Base-by-base conservation (phyloP, 257 asterid species). In the Apocynum venetum region DNA sequence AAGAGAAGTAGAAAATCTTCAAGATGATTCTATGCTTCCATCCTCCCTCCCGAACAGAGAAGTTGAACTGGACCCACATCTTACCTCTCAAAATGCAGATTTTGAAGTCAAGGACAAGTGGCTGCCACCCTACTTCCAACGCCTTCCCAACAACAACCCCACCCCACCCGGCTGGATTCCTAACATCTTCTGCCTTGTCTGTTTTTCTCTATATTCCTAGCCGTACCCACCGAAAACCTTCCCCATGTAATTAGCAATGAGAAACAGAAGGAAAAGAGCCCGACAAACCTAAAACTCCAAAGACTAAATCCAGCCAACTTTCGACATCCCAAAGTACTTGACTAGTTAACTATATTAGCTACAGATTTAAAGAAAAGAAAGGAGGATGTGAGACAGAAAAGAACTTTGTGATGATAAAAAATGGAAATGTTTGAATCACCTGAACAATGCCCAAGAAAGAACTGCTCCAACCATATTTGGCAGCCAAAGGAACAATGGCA, bases 401-500 rank as follows among this genome's bases (percentile, higher is more conserved):
- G 9, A 36, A 38, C 8, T 13, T 17, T 35, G 2, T 2, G 8
- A 43, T 20, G 31, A 67, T 14, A 15, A 40, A 41, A 36, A 59
- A 7, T 14, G 74, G 38, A 13, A 69, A 17, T 8, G 31, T 6
- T 13, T 8, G 35, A 57, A n/a, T 43, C 75, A 95, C 98, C 98
- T 92, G 98, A 46, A 95, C 97, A 77, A 95, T 88, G 80, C 98
- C 98, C 87, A 92, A 81, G 86, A 95, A 92, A 35, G 98, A 84
- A 79, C 81, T 91, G 57, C 83, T 87, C 98, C 98, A 95, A 2
- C 98, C 98, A 77, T 87, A 71, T 73, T 93, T 91, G 66, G 92
- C 93, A 75, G 98, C 97, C 49, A 95, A 89, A 59, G 98, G 98
- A 61, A 95, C 98, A 51, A 95, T 53, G 75, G 97, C 98, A n/a